Evolutionary conservation across 2,329 filamentous ascomycete species (phyloP), one percentile per base, ranked within the genome.

Genomic region (Diplodia corticola): DNA sequence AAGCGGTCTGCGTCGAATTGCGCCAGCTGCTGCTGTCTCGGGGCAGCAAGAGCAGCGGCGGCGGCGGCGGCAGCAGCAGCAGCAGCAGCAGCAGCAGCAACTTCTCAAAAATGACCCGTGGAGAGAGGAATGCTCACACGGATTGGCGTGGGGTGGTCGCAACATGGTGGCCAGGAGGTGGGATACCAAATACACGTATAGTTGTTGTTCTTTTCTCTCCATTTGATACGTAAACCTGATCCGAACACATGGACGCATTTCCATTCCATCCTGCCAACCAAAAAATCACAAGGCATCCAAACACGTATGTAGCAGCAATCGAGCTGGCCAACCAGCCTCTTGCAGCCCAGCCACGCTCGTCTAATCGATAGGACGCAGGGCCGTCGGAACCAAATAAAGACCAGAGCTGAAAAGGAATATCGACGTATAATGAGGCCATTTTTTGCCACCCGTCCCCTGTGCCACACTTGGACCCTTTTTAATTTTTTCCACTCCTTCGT

Each of bases 191-290:
- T 61, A 61, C 57, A 61, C 26, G 44, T 61, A 49, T 61, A 49
- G 57, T 61, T 61, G 57, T 61, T 61, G 49, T 61, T 61, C n/a
- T 55, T 54, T 30, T 61, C 44, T 26, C 48, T 61, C 57, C 57
- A 49, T 61, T 53, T 48, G 44, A 49, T 61, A 61, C 48, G 57
- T 61, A 61, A 57, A 49, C 57, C 57, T 61, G 57, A 61, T 61
- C 57, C 57, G 44, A 61, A 61, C 57, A 61, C 57, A 61, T 61
- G 44, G 57, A 46, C 57, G 44, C 57, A 61, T 61, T 49, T 61
- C 57, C 57, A 33, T 61, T 30, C 40, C 44, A 24, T 49, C 57
- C 24, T 48, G 15, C 37, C 17, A 60, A 54, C 37, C 37, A 40
- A 17, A 44, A 44, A 61, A 60, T 26, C 55, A 61, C 37, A 49